phyloP scores from a whole-genome alignment of 495 filamentous ascomycete genomes.

The Penicillium coffeae region DNA sequence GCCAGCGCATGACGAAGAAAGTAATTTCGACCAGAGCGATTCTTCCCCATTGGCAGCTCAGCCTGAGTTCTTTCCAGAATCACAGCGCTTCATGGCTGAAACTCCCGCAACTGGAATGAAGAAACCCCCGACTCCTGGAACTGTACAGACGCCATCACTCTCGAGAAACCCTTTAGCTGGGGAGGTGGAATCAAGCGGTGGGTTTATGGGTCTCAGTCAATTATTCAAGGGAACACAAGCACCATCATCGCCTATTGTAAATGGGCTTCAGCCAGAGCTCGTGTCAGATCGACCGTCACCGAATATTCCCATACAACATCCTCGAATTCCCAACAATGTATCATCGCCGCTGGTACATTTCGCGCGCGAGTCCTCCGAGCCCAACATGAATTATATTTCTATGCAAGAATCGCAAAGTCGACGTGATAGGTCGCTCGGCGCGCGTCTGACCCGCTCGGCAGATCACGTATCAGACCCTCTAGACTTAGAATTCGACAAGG shows the following conservation, averaged over 20 bases:
- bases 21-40: constrained; percentile 32
- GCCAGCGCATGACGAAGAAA: constrained; percentile 38
- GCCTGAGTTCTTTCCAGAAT: constrained; percentile 47
- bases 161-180: constrained; percentile 45
- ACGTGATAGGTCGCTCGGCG: constrained; percentile 29
- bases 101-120: constrained; percentile 42
- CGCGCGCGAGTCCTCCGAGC: constrained; percentile 40
- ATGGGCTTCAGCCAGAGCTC: constrained; percentile 34
- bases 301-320: constrained; percentile 44
- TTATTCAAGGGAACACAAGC: constrained; percentile 50
- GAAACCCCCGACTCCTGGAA: constrained; percentile 26
- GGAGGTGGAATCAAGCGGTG: constrained; percentile 37
- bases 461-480: constrained; percentile 38
- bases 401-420: constrained; percentile 49
- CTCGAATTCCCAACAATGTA: constrained; percentile 29
- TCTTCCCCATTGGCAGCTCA: constrained; percentile 38
- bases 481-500: constrained; percentile 46
- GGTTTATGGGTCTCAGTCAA: constrained; percentile 48
- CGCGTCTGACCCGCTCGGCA: constrained; percentile 39
- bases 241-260: constrained; percentile 48
- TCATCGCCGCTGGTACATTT: constrained; percentile 43
- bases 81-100: constrained; percentile 43
- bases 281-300: constrained; percentile 51
- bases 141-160: constrained; percentile 35
- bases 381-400: constrained; percentile 46